phyloP scores from a whole-genome alignment of 257 asterid genomes.

The Pogostemon cablin region DNA sequence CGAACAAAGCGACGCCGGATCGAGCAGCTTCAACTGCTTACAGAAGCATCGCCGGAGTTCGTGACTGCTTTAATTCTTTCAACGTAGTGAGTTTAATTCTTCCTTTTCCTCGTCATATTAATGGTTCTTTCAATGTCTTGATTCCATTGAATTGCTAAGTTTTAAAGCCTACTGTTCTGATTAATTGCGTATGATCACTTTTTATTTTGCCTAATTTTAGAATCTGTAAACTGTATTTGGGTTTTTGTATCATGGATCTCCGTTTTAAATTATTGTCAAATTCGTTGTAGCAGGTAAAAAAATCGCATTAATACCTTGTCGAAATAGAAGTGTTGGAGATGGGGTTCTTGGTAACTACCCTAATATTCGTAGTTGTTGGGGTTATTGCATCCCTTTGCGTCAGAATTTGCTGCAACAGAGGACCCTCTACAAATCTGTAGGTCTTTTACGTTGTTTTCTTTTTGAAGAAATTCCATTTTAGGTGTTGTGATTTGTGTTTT shows the following conservation, averaged over 20 bases:
- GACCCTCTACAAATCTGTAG: conserved; percentile 93
- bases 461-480: not conserved
- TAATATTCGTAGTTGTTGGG: conserved; percentile 71
- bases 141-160: conserved; percentile 25
- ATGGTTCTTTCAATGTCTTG: conserved; percentile 24
- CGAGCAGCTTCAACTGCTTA: conserved; percentile 36
- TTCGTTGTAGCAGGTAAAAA: conserved; percentile 29
- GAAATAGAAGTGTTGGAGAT: conserved; percentile 38
- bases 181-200: not conserved
- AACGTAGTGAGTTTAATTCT: conserved; percentile 12
- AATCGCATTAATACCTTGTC: not conserved
- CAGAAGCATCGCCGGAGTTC: conserved; percentile 28
- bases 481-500: not conserved
- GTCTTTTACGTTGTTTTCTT: conserved; percentile 20
- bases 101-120: not conserved
- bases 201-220: not conserved
- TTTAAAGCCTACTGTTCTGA: not conserved
- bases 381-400: conserved; percentile 66
- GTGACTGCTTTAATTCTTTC: conserved; percentile 19
- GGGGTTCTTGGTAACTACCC: conserved; percentile 82
- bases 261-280: conserved; percentile 27
- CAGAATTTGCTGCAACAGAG: conserved; percentile 87
- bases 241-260: conserved; percentile 23
- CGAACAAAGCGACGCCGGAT: conserved; percentile 39
- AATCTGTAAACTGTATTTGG: conserved; percentile 3